phyloP scores from a whole-genome alignment of 148 eudicot genomes.

The Nepenthes gracilis region DNA sequence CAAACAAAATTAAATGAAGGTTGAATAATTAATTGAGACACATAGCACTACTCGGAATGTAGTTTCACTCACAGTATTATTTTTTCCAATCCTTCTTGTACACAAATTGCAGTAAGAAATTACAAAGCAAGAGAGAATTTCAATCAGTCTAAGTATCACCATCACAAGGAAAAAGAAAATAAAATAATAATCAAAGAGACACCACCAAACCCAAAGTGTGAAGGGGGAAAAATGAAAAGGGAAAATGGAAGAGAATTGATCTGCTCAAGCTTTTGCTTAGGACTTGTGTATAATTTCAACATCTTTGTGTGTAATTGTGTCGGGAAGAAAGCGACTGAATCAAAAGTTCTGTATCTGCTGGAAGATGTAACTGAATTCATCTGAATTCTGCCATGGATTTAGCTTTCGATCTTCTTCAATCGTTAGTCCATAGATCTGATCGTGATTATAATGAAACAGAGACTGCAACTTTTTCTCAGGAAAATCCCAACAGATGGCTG shows the following conservation, averaged over 20 bases:
- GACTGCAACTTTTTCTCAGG: constrained; percentile 17
- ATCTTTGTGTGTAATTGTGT: background rate
- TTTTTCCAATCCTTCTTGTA: too few species aligned
- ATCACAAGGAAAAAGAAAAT: too few species aligned
- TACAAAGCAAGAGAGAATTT: too few species aligned
- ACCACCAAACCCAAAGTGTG: background rate
- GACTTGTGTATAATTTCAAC: background rate
- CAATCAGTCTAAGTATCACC: too few species aligned
- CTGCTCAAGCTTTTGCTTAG: too few species aligned
- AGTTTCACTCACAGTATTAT: too few species aligned
- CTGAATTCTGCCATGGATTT: constrained; percentile 9
- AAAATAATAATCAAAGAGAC: background rate
- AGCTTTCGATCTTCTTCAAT: constrained; percentile 17
- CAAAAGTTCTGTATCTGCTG: background rate
- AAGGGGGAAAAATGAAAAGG: background rate
- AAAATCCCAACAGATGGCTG: constrained; percentile 14
- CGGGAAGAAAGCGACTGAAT: background rate
- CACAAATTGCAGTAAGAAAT: too few species aligned
- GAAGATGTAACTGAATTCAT: background rate
- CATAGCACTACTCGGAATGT: too few species aligned
- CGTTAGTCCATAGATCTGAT: constrained; percentile 10
- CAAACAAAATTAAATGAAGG: too few species aligned
- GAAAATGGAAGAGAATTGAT: too few species aligned
- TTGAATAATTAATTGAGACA: too few species aligned
- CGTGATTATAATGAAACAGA: background rate